Evolutionary conservation across 2,329 filamentous ascomycete genomes (phyloP), one percentile per base, ranked within the genome.

Genomic region (Neonectria hederae): DNA sequence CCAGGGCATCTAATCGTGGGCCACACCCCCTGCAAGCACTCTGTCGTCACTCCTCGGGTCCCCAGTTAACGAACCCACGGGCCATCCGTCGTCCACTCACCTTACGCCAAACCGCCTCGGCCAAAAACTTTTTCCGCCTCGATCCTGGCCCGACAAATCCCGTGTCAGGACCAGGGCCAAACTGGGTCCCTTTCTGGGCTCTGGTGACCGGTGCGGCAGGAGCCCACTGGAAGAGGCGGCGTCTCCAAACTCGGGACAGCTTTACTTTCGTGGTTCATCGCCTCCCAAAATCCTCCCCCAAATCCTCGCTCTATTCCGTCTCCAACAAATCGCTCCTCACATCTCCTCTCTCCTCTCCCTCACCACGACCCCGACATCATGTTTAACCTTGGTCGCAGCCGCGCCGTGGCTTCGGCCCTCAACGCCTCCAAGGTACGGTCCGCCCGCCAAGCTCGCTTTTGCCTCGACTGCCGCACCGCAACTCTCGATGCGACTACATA

Each of bases 371-470:
- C 56, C 40, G 64, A 69, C 80, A 87, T 76, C 76, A 97, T 97
- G 94, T 97, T 94, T 86, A 96, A 91, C 83, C 84, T 97, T 80
- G 91, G 91, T 80, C 90, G 93, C 84, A 91, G 88, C 83, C 88
- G 91, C 82, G 90, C 91, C 80, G 84, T 95, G 83, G 89, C 91
- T 80, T 89, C 92, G 83, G 92, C 91, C 81, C 82, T 97, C 80
- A 90, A 89, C 82, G 89, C 91, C 79, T 88, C 89, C 81, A 91
- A 89, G 86, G 93, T 94, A 83, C 80, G 86, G 24, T 45, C 49
- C 56, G 60, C 38, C 35, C 56, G 38, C 60, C 59, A 51, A 60
- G 67, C 65, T 72, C 64, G 62, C 59, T 63, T 69, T 60, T 62
- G 68, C 62, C 63, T 70, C 67, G 54, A 54, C 45, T 38, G 53